A percentile compares a stretch with the other conserved stretches of the same genome.
Conservation (phyloP, 257 asterid genomes). For the Gynochthodes officinalis region DNA sequence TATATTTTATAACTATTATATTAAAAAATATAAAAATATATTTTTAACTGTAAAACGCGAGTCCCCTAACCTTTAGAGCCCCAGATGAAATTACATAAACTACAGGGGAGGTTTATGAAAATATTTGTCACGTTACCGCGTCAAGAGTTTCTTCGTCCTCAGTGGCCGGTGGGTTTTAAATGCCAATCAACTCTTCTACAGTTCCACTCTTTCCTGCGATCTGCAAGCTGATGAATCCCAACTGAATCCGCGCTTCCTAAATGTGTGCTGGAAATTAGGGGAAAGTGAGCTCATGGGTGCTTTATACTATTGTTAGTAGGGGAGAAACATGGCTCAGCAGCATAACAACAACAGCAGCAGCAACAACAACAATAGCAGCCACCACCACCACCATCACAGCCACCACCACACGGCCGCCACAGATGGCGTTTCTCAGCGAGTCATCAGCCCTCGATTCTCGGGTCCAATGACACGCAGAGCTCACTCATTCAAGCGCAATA, state of each 20-base stretch:
- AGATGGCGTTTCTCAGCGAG: constrained; percentile 75
- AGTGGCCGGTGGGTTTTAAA: constrained; percentile 7
- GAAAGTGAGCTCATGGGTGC: constrained; percentile 1
- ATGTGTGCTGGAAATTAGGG: neutral
- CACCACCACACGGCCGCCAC: constrained; percentile 48
- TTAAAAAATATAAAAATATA: too few relatives aligned
- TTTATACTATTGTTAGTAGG: neutral
- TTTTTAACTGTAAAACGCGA: too few relatives aligned
- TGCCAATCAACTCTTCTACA: neutral
- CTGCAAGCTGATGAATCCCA: neutral
- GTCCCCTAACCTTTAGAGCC: too few relatives aligned
- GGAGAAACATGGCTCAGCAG: constrained; percentile 61
- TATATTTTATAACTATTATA: too few relatives aligned
- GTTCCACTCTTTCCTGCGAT: constrained; percentile 9
- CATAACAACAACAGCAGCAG: constrained; percentile 67
- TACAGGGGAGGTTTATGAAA: neutral
- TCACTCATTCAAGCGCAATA: constrained; percentile 67
- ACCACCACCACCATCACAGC: constrained; percentile 54
- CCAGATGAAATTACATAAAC: too few relatives aligned
- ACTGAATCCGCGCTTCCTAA: neutral
- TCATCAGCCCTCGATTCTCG: constrained; percentile 87
- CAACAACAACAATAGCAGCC: too few relatives aligned
- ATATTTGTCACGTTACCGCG: neutral
- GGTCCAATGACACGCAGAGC: constrained; percentile 91
- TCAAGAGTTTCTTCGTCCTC: neutral